Evolutionary conservation across 1,139 yeast species (phyloP).

Genomic region (Meyerozyma athensensis): DNA sequence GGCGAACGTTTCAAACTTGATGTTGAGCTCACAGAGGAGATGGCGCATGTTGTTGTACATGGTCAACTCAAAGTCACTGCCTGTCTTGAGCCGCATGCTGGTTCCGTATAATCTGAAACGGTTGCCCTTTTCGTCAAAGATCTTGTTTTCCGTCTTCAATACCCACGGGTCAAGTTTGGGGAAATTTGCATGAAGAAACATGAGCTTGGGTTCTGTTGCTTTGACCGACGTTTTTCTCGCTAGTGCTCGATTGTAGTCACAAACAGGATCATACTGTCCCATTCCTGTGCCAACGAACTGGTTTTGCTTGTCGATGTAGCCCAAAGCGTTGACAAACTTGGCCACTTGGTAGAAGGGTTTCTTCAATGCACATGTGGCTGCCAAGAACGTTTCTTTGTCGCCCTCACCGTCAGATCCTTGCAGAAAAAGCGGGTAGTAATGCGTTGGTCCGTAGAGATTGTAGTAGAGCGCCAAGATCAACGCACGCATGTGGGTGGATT

Average conservation of each 20-base stretch:
- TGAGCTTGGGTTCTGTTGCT: slow-evolving; percentile 29
- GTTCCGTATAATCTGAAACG: slow-evolving; percentile 51
- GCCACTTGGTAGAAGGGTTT: slow-evolving; percentile 68
- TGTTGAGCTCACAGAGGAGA: slow-evolving; percentile 50
- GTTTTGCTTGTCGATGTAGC: slow-evolving; percentile 37
- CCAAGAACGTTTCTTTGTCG: slow-evolving; percentile 83
- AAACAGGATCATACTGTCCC: slow-evolving; percentile 69
- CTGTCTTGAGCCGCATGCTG: slow-evolving; percentile 46
- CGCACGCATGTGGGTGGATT: slow-evolving; percentile 59
- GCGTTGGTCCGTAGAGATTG: slow-evolving; percentile 72
- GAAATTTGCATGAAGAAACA: slow-evolving; percentile 64
- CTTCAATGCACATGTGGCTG: slow-evolving; percentile 65
- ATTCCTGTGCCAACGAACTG: slow-evolving; percentile 61
- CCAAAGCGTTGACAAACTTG: slow-evolving; percentile 49
- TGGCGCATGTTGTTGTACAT: slow-evolving; percentile 60
- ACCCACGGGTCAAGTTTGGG: slow-evolving; percentile 61
- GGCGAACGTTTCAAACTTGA: slow-evolving; percentile 42
- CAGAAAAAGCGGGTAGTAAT: slow-evolving; percentile 77
- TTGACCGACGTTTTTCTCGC: slow-evolving; percentile 9
- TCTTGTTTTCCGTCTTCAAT: slow-evolving; percentile 36
- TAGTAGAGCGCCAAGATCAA: slow-evolving; percentile 69
- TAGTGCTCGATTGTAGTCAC: slow-evolving; percentile 37
- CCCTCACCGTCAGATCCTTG: slow-evolving; percentile 90
- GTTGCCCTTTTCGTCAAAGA: slow-evolving; percentile 39
- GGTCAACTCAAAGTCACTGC: slow-evolving; percentile 55